Conservation (phyloP, 805 yeast genomes). For the Torulaspora gathmanii region DNA sequence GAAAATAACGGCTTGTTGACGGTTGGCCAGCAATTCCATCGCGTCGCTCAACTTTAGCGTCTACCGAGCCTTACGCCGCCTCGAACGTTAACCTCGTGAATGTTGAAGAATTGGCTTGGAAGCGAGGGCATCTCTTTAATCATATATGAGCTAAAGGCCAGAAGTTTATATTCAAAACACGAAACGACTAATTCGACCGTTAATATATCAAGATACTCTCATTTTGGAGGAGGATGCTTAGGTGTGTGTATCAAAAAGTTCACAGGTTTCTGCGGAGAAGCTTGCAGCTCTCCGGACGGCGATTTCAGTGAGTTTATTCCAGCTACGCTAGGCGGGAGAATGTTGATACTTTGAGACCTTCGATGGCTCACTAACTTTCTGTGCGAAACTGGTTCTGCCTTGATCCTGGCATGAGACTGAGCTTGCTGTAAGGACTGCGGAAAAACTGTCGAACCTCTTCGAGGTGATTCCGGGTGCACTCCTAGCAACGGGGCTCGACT, state of each 20-base stretch:
- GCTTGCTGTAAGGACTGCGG: constrained; percentile 11
- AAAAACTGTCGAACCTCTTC: constrained; percentile 1
- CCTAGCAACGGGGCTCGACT: constrained; percentile 8
- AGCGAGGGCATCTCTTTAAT: too few species aligned
- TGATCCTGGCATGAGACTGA: constrained; percentile 8
- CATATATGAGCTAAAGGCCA: too few species aligned
- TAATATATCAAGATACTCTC: neutral
- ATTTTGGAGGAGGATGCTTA: constrained; percentile 33
- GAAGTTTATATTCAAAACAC: too few species aligned
- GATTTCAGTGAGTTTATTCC: constrained; percentile 12
- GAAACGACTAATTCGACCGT: neutral
- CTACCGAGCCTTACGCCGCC: too few species aligned
- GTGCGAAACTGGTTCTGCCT: constrained; percentile 4
- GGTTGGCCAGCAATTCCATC: too few species aligned
- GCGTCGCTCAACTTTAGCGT: too few species aligned
- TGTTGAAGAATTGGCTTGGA: too few species aligned
- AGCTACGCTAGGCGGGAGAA: constrained; percentile 8
- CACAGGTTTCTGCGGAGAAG: constrained; percentile 24
- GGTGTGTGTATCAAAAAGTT: constrained; percentile 34
- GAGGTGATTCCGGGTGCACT: constrained; percentile 10
- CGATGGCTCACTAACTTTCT: constrained; percentile 20
- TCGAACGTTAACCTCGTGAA: too few species aligned
- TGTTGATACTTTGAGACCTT: constrained; percentile 29
- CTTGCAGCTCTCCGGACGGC: constrained; percentile 14
- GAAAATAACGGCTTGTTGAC: too few species aligned